Conservation (phyloP, 2,329 filamentous ascomycete genomes). For the Huntiella bhutanensis region DNA sequence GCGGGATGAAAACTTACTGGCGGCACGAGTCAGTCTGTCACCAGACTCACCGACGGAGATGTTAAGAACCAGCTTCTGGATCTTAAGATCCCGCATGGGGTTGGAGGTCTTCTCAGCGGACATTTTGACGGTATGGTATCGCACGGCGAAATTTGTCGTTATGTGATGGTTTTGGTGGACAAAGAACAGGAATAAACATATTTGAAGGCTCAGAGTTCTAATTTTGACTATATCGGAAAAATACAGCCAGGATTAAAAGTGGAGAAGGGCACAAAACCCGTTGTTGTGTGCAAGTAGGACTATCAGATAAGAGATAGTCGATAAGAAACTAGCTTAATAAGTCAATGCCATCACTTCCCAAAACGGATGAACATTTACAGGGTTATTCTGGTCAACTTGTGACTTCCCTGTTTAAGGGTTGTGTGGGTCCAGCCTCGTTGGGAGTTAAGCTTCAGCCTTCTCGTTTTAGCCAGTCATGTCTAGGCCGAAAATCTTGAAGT, state of each 20-base stretch:
- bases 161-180: slow-evolving; percentile 18
- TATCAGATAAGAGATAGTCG: not conserved
- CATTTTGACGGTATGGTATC: slow-evolving; percentile 17
- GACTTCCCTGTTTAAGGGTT: not conserved
- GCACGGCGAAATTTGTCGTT: slow-evolving; percentile 10
- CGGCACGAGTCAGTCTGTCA: slow-evolving; percentile 98
- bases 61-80: slow-evolving; percentile 99
- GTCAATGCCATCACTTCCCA: not conserved
- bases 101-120: slow-evolving; percentile 73
- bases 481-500: slow-evolving; percentile 11
- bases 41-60: slow-evolving; percentile 99
- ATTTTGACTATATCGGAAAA: slow-evolving; percentile 6
- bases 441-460: slow-evolving; percentile 11
- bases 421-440: slow-evolving; percentile 7
- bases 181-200: not conserved
- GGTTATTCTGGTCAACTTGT: not conserved
- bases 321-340: not conserved
- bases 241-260: slow-evolving; percentile 3
- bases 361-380: not conserved
- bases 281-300: slow-evolving; percentile 7
- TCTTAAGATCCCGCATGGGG: slow-evolving; percentile 99
- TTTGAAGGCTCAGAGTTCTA: not conserved
- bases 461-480: slow-evolving; percentile 4
- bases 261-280: slow-evolving; percentile 11
- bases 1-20: slow-evolving; percentile 27